A percentile compares a stretch with the other conserved stretches of the same genome.
Evolutionary conservation across 2,329 filamentous ascomycete genomes (phyloP).

Genomic region (Aspergillus spinulosporus): DNA sequence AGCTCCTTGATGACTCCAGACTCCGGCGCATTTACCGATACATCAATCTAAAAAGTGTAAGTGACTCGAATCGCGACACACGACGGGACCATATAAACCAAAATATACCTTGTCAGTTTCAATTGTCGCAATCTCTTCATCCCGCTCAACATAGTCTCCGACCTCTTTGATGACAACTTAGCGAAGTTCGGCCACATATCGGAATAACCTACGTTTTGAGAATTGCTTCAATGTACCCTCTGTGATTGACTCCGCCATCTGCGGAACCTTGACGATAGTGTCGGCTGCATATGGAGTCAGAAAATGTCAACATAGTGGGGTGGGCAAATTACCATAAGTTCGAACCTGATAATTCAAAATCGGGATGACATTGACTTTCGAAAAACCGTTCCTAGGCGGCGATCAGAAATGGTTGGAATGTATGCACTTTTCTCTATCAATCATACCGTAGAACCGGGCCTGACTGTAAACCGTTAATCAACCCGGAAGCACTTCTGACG

Average conservation of each 20-base stretch:
- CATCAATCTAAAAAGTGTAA: conserved; percentile 70
- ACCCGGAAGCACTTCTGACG: conserved; percentile 9
- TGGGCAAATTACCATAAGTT: conserved; percentile 35
- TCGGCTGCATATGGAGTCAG: conserved; percentile 58
- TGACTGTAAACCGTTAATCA: conserved; percentile 29
- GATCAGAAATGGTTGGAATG: background rate
- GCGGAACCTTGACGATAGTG: conserved; percentile 84
- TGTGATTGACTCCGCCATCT: conserved; percentile 98
- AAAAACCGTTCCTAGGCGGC: conserved; percentile 19
- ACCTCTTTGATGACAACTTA: conserved; percentile 56
- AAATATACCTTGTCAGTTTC: conserved; percentile 89
- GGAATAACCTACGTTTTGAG: conserved; percentile 64
- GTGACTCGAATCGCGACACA: background rate
- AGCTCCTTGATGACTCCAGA: conserved; percentile 60
- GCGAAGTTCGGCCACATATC: background rate
- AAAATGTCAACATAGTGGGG: background rate
- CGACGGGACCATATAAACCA: no score
- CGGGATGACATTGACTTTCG: conserved; percentile 25
- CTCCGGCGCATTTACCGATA: conserved; percentile 90
- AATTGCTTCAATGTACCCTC: conserved; percentile 97
- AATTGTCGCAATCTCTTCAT: conserved; percentile 98
- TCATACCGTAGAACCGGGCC: conserved; percentile 29
- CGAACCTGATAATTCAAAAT: conserved; percentile 35
- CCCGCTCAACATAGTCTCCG: conserved; percentile 89
- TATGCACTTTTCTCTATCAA: background rate